Conservation (phyloP, 345 rosid species). For the Rhodomyrtus tomentosa region DNA sequence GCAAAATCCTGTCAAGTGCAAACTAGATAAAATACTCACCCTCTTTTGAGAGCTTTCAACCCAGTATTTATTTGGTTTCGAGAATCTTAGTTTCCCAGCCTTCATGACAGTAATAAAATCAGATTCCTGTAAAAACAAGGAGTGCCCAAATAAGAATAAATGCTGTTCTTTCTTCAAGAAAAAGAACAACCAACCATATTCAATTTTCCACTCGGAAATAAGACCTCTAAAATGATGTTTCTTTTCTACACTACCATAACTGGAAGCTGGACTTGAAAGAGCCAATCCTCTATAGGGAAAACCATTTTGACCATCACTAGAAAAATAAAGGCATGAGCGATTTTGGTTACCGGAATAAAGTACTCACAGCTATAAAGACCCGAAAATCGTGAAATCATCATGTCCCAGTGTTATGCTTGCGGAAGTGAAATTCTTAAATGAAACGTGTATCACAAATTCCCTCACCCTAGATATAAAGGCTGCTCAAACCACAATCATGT, state of each 20-base stretch:
- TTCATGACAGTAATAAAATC: conserved; percentile 58
- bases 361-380: background rate
- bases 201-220: background rate
- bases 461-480: background rate
- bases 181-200: background rate
- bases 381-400: background rate
- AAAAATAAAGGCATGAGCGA: background rate
- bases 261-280: background rate
- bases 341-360: background rate
- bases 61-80: conserved; percentile 73
- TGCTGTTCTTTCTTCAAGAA: background rate
- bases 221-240: background rate
- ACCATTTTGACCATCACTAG: background rate
- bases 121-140: conserved; percentile 28
- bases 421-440: background rate
- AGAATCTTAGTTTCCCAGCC: conserved; percentile 64
- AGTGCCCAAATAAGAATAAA: background rate
- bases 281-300: background rate
- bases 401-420: background rate
- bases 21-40: conserved; percentile 23
- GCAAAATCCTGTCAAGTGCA: background rate
- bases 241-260: background rate
- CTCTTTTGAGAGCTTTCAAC: conserved; percentile 76
- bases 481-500: background rate
- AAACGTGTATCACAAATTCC: background rate